A percentile compares a stretch with the other conserved stretches of the same genome.
Evolutionary conservation across 208 protist species (phyloP).

Genomic region (Leptomonas seymouri): DNA sequence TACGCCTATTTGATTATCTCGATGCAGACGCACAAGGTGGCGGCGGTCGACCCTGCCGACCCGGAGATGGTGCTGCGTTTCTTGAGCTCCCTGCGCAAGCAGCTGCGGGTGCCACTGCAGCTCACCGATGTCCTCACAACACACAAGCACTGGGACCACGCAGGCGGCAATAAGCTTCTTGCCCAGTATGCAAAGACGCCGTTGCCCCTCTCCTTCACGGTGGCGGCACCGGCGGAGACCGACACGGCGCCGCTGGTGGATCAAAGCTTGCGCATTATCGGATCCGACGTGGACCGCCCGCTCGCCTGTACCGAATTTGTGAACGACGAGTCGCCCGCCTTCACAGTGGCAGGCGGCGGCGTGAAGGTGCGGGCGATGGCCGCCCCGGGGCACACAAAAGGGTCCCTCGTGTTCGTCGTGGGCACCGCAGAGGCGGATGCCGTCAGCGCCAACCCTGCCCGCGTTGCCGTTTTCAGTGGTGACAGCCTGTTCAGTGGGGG

Average conservation of each 20-base stretch:
- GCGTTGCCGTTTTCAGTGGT: constrained; percentile 89
- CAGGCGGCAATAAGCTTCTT: constrained; percentile 91
- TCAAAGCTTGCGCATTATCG: constrained; percentile 61
- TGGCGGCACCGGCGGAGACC: not conserved
- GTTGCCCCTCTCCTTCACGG: constrained; percentile 6
- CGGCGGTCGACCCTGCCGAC: constrained; percentile 83
- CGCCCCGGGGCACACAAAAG: constrained; percentile 82
- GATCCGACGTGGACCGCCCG: constrained; percentile 68
- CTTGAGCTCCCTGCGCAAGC: constrained; percentile 36
- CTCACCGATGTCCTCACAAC: constrained; percentile 92
- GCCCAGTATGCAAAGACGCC: constrained; percentile 16
- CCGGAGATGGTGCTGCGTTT: constrained; percentile 55
- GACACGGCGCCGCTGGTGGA: constrained; percentile 18
- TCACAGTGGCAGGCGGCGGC: constrained; percentile 57
- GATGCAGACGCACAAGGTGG: constrained; percentile 51
- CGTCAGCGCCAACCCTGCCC: constrained; percentile 17
- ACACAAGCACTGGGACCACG: constrained; percentile 97
- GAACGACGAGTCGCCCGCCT: constrained; percentile 37
- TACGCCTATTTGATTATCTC: constrained; percentile 90
- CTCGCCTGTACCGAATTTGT: constrained; percentile 64
- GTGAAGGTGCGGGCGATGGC: constrained; percentile 56
- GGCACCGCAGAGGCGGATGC: constrained; percentile 49
- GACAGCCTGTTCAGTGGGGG: constrained; percentile 95
- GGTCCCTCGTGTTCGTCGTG: constrained; percentile 78
- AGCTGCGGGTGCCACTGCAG: constrained; percentile 41